Base-by-base conservation (phyloP, 176 grass and related monocot genomes). In the Aegilops umbellulata region DNA sequence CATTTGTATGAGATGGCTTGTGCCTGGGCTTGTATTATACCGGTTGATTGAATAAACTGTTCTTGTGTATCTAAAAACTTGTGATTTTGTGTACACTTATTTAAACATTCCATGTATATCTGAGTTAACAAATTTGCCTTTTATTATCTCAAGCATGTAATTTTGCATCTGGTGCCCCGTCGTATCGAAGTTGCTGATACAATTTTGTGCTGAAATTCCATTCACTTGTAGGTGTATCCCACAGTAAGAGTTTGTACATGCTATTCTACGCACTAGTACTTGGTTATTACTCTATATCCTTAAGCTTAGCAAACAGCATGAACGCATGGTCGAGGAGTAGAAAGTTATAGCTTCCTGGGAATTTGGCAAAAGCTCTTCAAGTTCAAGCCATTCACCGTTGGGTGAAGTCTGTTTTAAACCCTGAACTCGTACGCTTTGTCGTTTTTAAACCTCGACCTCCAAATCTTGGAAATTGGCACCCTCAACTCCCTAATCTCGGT, bases 51-150 rank as follows among this genome's bases (percentile, higher is more conserved):
- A 74, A 69, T 57, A 69, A 80, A 86, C 57, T 64, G 19, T 85
- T 90, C 58, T 79, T 85, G 24, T 91, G 82, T 85, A 91, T 72
- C 82, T 88, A 82, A 82, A 78, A 29, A 78, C 82, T 77, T 88
- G 86, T 91, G 85, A 65, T 81, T 85, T 88, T 85, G 53, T 58
- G 12, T 31, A 42, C 78, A 26, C 49, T 76, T 25, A 69, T 12
- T 51, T 88, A 57, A 81, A 85, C 51, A 39, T 9, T 19, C 71
- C 68, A 22, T 88, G 85, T 85, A 91, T 77, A 85, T 88, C 38
- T 77, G 61, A 86, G 38, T 69, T 91, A 49, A 76, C 62, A 84
- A 67, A 22, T 86, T 86, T 27, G 22, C 49, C 10, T 10, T 76
- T 63, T 87, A 91, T 69, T 35, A 62, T 62, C 60, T 17, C 23